A percentile compares a stretch with the other conserved stretches of the same genome.
These are phyloP conservation scores for Rhizodiscina lignyota DNA, from an alignment of 495 filamentous ascomycete species.

Conservation along the genomic window DNA sequence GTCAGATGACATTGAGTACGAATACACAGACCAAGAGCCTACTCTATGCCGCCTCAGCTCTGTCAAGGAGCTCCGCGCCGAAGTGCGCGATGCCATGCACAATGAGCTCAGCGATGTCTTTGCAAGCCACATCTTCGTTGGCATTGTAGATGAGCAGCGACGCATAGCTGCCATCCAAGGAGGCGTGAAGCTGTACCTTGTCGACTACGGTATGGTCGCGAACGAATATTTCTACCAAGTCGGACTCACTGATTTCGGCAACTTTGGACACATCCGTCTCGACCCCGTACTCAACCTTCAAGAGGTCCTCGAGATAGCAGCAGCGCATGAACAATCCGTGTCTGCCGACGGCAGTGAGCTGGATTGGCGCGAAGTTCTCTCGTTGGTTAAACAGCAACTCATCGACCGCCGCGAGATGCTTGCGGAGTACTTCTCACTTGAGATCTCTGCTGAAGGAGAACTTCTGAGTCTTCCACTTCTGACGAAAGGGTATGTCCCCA, in stretches of 20 bases:
- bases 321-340: slow-evolving; percentile 41
- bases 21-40: slow-evolving; percentile 48
- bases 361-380: slow-evolving; percentile 43
- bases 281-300: slow-evolving; percentile 55
- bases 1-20: slow-evolving; percentile 43
- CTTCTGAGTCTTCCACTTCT: slow-evolving; percentile 68
- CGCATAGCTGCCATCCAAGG: slow-evolving; percentile 85
- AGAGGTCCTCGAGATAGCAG: slow-evolving; percentile 57
- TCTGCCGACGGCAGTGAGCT: slow-evolving; percentile 33
- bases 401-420: slow-evolving; percentile 72
- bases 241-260: slow-evolving; percentile 89
- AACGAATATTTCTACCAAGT: slow-evolving; percentile 96
- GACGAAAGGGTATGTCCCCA: slow-evolving; percentile 75
- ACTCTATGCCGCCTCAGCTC: slow-evolving; percentile 58
- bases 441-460: slow-evolving; percentile 64
- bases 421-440: slow-evolving; percentile 76
- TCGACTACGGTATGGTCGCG: slow-evolving; percentile 83
- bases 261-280: slow-evolving; percentile 76
- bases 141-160: slow-evolving; percentile 72
- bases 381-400: slow-evolving; percentile 41
- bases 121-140: slow-evolving; percentile 83
- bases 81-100: slow-evolving; percentile 75
- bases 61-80: slow-evolving; percentile 63
- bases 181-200: slow-evolving; percentile 79
- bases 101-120: slow-evolving; percentile 78